A percentile compares a stretch with the other conserved stretches of the same genome.
phyloP scores from a whole-genome alignment of 345 rosid genomes.

The Pugionium cornutum region DNA sequence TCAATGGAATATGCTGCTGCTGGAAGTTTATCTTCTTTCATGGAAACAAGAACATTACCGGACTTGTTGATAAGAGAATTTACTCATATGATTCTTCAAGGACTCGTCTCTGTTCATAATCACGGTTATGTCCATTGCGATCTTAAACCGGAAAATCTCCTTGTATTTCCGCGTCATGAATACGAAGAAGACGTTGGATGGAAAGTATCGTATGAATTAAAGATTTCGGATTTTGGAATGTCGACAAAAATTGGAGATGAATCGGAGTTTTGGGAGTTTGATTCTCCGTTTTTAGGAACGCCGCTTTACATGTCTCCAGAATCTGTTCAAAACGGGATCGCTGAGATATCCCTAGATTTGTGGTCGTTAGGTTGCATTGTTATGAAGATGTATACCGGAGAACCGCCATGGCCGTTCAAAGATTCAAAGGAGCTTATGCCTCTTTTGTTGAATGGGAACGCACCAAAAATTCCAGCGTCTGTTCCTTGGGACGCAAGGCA shows the following conservation, averaged over 20 bases:
- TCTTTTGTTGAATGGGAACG: background rate
- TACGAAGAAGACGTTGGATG: background rate
- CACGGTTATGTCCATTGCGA: conserved; percentile 28
- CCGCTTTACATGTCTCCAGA: background rate
- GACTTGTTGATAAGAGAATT: conserved; percentile 22
- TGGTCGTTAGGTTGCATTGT: conserved; percentile 36
- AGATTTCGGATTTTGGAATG: conserved; percentile 20
- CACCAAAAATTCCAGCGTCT: conserved; percentile 26
- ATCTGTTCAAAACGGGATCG: conserved; percentile 2
- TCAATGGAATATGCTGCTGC: conserved; percentile 34
- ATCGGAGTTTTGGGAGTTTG: background rate
- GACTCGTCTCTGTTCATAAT: conserved; percentile 7
- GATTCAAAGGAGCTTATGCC: background rate
- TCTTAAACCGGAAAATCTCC: conserved; percentile 23
- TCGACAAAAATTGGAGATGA: background rate
- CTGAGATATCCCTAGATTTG: conserved; percentile 19
- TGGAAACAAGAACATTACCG: background rate
- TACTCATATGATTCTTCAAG: conserved; percentile 36
- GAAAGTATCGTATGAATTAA: background rate
- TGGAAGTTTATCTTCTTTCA: conserved; percentile 23
- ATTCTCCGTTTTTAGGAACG: background rate
- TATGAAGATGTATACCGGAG: conserved; percentile 31
- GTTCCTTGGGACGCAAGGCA: conserved; percentile 27
- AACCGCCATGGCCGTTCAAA: conserved; percentile 15
- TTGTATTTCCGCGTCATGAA: conserved; percentile 7